Conservation (phyloP, 257 asterid genomes). For the Salvia hispanica region DNA sequence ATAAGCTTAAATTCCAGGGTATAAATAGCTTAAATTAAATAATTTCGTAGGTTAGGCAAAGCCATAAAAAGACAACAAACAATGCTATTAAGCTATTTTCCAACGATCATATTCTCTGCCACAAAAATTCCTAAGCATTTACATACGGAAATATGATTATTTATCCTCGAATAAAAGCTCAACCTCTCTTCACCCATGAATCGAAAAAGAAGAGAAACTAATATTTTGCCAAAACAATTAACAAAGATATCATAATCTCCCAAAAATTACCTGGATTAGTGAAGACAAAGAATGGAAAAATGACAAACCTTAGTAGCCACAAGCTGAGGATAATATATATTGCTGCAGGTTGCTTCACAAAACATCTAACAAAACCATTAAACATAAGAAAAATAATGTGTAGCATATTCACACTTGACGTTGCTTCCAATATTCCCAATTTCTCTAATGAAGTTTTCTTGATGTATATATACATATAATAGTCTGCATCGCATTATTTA, state of each 20-base stretch:
- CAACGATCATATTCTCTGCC: too few species aligned
- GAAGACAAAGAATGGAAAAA: not conserved
- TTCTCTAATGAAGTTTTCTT: not conserved
- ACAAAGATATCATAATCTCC: not conserved
- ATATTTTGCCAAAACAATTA: too few species aligned
- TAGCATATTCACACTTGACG: not conserved
- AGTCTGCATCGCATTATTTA: not conserved
- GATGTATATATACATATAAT: not conserved
- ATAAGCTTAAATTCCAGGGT: too few species aligned
- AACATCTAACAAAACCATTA: conserved; percentile 1
- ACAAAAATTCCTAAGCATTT: too few species aligned
- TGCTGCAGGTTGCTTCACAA: conserved; percentile 23
- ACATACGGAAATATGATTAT: too few species aligned
- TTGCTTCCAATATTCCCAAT: conserved; percentile 26
- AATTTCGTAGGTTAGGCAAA: too few species aligned
- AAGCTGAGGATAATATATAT: conserved; percentile 6
- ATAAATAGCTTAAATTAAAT: too few species aligned
- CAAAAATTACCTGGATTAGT: not conserved
- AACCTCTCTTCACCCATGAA: too few species aligned
- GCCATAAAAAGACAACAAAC: too few species aligned
- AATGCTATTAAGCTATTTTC: too few species aligned
- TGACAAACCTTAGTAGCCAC: conserved; percentile 8
- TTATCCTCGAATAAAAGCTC: too few species aligned
- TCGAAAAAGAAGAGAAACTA: too few species aligned
- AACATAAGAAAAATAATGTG: not conserved